Base-by-base conservation (phyloP, 495 filamentous ascomycete species). In the Trichoderma parareesei region DNA sequence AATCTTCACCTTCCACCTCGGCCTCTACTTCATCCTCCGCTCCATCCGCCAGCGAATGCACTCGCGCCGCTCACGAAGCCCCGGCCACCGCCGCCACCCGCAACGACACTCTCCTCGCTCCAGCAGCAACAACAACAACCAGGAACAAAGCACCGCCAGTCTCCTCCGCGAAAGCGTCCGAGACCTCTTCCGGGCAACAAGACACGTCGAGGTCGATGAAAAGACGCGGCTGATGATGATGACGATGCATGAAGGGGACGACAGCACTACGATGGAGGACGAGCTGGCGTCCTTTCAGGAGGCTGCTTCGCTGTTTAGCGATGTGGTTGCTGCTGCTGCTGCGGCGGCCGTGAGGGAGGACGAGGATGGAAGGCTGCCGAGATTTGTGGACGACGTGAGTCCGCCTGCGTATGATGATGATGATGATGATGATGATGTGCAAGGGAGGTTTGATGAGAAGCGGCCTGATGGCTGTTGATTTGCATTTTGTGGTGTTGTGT, bases 201-300 rank as follows among this genome's bases (percentile, higher is more conserved):
- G 41, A 67, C 46, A 40, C 35, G 71, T 69, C 57, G 69, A 72
- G 11, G 72, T 72, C 38, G 73, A 76, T 66, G 79, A 81, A 65
- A 76, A 77, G 65, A 71, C 72, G 49, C 66, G 68, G 60, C 69
- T 75, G 55, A 62, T 73, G 70, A 20, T 49, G 27, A 27, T 27
- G 27, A 27, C 20, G 10, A 33, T 46, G 14, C 67, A 69, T n/a
- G 71, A 72, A 44, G 67, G 69, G 14, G 44, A 74, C 13, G 72
- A 71, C 38, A 72, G 27, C 27, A 27, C 71, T 16, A 72, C 69
- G 0, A 75, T 75, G 72, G 73, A 74, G 68, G 70, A 75, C 59
- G 79, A 84, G 67, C 78, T 83, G 57, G 70, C 73, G 18, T 73
- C 77, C 49, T 73, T 83, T 38, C 73, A 79, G 53, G 71, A 76